Conservation (phyloP, 345 rosid genomes). For the Eucalyptus pauciflora region DNA sequence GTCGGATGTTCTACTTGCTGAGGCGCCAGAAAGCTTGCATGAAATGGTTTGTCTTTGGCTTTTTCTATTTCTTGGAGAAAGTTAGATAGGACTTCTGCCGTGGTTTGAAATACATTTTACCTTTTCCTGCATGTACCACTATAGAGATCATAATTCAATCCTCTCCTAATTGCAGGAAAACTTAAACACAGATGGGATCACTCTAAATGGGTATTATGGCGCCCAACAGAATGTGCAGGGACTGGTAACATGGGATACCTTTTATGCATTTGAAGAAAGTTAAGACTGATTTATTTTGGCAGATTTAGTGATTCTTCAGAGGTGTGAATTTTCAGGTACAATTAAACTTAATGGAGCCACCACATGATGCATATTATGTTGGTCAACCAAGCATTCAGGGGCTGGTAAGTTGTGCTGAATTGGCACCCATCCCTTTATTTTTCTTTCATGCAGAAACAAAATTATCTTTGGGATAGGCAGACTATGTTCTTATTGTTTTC, state of each 20-base stretch:
- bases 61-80: neutral
- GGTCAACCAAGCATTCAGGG: slow-evolving; percentile 32
- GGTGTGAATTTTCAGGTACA: slow-evolving; percentile 18
- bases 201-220: slow-evolving; percentile 32
- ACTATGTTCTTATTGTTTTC: neutral
- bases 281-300: neutral
- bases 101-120: neutral
- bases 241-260: slow-evolving; percentile 13
- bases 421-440: neutral
- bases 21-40: slow-evolving; percentile 22
- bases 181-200: slow-evolving; percentile 28
- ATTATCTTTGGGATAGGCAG: neutral
- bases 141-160: neutral
- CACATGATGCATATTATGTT: slow-evolving; percentile 41
- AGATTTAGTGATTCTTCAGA: neutral
- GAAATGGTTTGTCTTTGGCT: slow-evolving; percentile 22
- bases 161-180: slow-evolving; percentile 21
- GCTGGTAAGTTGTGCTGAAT: slow-evolving; percentile 10
- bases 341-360: slow-evolving; percentile 48
- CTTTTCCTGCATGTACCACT: neutral
- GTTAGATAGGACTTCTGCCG: neutral
- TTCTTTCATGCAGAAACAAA: neutral
- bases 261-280: neutral
- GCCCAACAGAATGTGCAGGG: slow-evolving; percentile 37
- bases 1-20: slow-evolving; percentile 21